Base-by-base conservation (phyloP, 2,329 filamentous ascomycete species). In the Fusarium bulbicola region DNA sequence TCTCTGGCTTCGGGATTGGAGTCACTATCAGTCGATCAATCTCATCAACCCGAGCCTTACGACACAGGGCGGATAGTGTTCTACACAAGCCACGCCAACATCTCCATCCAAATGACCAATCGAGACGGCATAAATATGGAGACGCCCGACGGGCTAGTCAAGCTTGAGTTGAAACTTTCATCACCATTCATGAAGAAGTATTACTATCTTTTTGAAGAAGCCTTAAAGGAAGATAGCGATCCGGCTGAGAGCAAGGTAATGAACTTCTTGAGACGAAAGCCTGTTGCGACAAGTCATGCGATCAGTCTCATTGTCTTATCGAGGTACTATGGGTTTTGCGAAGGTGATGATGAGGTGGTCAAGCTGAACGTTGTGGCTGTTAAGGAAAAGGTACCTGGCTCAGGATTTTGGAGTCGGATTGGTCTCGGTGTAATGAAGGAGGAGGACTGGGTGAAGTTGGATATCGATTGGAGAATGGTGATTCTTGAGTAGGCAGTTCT, bases 1-100 rank as follows among this genome's bases (percentile, higher is more conserved):
- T 43, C 18, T 3, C 13, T 63, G 0, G 1, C 30, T 16, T 37
- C 21, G 3, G 13, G 12, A 7, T 13, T 52, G 14, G n/a, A 57
- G 2, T 15, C 34, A 8, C 28, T 68, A 6, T 10, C 13, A 7
- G 18, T 56, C 6, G 21, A 47, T 4, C 4, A 21, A 13, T 9
- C n/a, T n/a, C 40, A 34, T 7, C 2, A 32, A 13, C 15, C 15
- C 0, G 15, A 24, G 7, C 50, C 45, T 2, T 53, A 68, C 2
- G 64, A 68, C 30, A 68, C 57, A 5, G 58, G 64, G 2, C 45
- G 57, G 10, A 32, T 68, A 18, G 39, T 68, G 6, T 68, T 68
- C 24, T 42, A 26, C 24, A 53, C 66, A 34, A 68, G 64, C n/a
- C 49, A 68, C 21, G 28, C 39, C 7, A 24, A 32, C 10, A 18